Conservation (phyloP, 441 rosid genomes). For the Jatropha multifida region DNA sequence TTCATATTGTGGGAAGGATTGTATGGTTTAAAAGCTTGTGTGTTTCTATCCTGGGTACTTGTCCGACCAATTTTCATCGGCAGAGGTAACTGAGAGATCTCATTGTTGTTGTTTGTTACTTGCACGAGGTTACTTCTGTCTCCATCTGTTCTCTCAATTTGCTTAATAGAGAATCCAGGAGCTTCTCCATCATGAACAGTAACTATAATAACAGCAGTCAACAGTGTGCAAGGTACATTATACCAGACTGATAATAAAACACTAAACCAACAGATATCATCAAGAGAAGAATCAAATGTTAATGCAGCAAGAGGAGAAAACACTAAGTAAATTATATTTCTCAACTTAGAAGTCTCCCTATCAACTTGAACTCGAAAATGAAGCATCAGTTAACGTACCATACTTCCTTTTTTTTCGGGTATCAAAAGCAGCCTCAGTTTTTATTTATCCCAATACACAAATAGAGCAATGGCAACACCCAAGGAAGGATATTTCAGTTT, state of each 20-base stretch:
- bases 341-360: background rate
- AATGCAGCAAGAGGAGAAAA: background rate
- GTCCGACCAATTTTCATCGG: conserved; percentile 35
- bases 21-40: conserved; percentile 30
- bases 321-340: conserved; percentile 1
- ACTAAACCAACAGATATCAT: background rate
- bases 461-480: background rate
- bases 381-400: background rate
- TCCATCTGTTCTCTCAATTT: conserved; percentile 42
- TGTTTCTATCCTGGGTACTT: conserved; percentile 43
- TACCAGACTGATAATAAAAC: background rate
- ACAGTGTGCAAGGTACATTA: conserved; percentile 8
- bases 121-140: conserved; percentile 44
- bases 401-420: background rate
- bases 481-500: background rate
- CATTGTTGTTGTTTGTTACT: conserved; percentile 42
- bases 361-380: background rate
- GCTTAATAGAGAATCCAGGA: conserved; percentile 51
- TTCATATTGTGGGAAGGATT: conserved; percentile 46
- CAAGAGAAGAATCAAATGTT: background rate
- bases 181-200: conserved; percentile 45
- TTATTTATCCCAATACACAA: background rate
- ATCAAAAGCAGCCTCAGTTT: background rate
- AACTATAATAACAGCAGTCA: conserved; percentile 34
- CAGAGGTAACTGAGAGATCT: conserved; percentile 38